These are phyloP conservation scores for Colletotrichum agaves DNA, from an alignment of 2,329 filamentous ascomycete genomes.

Conservation along the genomic window DNA sequence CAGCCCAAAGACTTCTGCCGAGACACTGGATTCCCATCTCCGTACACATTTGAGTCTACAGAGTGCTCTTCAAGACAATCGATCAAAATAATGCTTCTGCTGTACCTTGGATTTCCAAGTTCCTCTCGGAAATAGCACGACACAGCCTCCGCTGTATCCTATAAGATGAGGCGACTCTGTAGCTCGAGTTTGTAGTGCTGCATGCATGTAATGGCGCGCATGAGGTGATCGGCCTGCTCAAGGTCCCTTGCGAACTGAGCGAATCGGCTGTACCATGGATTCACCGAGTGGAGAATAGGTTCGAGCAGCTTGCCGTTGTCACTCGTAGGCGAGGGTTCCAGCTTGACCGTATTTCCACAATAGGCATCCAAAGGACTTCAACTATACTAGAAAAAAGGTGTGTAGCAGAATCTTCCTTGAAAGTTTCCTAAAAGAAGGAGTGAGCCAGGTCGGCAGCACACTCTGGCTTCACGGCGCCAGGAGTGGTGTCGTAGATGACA, in stretches of 20 bases:
- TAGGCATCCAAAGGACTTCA: not conserved
- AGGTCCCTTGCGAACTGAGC: too few relatives aligned
- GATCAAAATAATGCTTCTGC: not conserved
- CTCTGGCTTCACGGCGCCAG: not conserved
- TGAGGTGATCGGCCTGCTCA: not conserved
- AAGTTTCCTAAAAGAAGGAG: not conserved
- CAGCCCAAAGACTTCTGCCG: not conserved
- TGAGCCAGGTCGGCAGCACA: not conserved
- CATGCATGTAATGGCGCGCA: not conserved
- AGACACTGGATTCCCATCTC: not conserved
- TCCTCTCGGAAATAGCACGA: not conserved
- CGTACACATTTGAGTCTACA: too few relatives aligned
- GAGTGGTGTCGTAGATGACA: not conserved
- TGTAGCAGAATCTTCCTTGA: not conserved
- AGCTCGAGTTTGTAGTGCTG: constrained; percentile 2
- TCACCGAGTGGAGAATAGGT: not conserved
- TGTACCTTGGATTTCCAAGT: not conserved
- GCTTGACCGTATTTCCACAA: not conserved
- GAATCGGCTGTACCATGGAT: not conserved
- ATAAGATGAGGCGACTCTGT: not conserved
- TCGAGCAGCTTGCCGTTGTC: not conserved
- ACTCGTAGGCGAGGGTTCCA: too few relatives aligned
- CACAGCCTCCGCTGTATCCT: not conserved
- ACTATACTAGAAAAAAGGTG: not conserved
- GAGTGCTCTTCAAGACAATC: not conserved